Conservation (phyloP, 2,329 filamentous ascomycete species). For the Stagonosporopsis tanaceti region DNA sequence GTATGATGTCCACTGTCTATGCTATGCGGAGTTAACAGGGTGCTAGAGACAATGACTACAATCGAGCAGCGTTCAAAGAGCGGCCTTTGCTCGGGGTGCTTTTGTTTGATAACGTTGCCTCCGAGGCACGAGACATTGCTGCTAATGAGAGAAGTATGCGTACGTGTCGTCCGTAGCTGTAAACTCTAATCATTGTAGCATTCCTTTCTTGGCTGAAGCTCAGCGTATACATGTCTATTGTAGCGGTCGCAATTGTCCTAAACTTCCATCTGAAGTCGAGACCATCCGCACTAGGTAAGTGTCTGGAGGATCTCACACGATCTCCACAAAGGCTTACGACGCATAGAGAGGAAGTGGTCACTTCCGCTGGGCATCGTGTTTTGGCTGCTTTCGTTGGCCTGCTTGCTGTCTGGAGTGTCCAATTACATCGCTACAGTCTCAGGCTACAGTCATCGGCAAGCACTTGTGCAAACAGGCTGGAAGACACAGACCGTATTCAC, state of each 20-base stretch:
- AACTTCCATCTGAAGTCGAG: slow-evolving; percentile 87
- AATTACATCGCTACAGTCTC: slow-evolving; percentile 89
- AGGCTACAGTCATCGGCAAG: slow-evolving; percentile 78
- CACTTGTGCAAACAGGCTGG: slow-evolving; percentile 92
- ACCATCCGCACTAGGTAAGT: slow-evolving; percentile 55
- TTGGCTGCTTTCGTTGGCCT: slow-evolving; percentile 82
- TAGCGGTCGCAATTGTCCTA: slow-evolving; percentile 87
- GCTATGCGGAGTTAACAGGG: slow-evolving; percentile 1
- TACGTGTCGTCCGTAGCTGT: neutral
- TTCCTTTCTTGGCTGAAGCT: slow-evolving; percentile 93
- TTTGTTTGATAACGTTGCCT: slow-evolving; percentile 76
- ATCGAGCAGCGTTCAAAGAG: slow-evolving; percentile 62
- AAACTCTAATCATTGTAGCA: slow-evolving; percentile 46
- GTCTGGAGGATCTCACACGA: neutral
- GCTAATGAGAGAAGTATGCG: slow-evolving; percentile 74
- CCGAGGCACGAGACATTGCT: slow-evolving; percentile 79
- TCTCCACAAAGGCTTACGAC: slow-evolving; percentile 4
- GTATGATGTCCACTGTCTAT: slow-evolving; percentile 27
- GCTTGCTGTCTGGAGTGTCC: slow-evolving; percentile 76
- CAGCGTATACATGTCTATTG: slow-evolving; percentile 88
- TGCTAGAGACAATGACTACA: slow-evolving; percentile 52
- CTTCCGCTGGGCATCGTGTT: slow-evolving; percentile 87
- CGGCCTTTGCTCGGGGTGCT: slow-evolving; percentile 72
- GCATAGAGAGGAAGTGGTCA: slow-evolving; percentile 76
- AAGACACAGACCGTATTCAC: slow-evolving; percentile 80